Evolutionary conservation across 305 asterid species (phyloP), one percentile per base, ranked within the genome.

Genomic region (Solanum chacoense): DNA sequence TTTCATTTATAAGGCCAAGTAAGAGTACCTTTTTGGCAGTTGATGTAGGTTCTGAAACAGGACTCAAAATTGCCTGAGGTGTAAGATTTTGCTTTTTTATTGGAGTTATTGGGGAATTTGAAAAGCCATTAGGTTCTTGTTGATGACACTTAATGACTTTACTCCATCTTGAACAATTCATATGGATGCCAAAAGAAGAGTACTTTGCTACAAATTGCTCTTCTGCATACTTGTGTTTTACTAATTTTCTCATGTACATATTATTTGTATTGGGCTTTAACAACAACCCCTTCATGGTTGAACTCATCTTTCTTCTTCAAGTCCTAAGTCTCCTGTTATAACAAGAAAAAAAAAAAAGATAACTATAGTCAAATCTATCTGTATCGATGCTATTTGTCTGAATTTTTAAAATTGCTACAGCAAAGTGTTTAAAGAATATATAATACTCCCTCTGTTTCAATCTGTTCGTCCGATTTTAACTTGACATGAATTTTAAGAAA

Each of bases 41-140:
- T 5, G 95, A 89, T 14, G 96, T 92, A 65, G 94, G 93, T 40
- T 93, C 96, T 4, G 98, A 92, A 18, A 95, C 93, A 28, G 97
- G 98, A 84, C 90, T 92, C 50, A 94, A 91, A 14, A 96, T 34
- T 88, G 96, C 97, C 35, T 88, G 94, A 26, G 93, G 88, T 55
- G 84, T 90, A 76, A 76, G 29, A 28, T 90, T 91, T 72, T 76
- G 88, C 83, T 89, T 93, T 90, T 10, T 91, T 36, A 36, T 36
- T 14, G 55, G 84, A 77, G 59, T 77, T 50, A 2, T 2, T 77
- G 84, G 59, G 11, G 92, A 8, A 77, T 85, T 86, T 8, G 87
- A 50, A 83, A 92, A 79, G 50, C 92, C 93, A 88, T 89, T 88
- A 11, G 92, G 89, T n/a, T 89, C 92, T 42, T 75, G 92, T 32